Percentiles rank a stretch among this genome's conserved stretches.
phyloP scores from a whole-genome alignment of 2,329 filamentous ascomycete genomes.

The Exophiala aquamarina region DNA sequence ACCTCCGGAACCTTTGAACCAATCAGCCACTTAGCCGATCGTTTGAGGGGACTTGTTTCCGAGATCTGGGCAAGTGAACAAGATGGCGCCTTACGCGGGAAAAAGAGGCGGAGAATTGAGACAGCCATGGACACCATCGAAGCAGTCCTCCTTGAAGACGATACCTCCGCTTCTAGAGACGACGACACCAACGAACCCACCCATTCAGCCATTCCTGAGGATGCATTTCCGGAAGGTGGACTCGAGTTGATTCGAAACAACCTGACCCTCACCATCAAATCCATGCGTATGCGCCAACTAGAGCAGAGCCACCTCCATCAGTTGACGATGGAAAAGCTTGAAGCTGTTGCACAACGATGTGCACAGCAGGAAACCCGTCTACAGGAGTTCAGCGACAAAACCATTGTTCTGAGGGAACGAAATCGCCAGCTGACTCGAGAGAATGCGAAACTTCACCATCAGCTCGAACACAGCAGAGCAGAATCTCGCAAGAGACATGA shows the following conservation, averaged over 20 bases:
- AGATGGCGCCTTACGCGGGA: constrained; percentile 16
- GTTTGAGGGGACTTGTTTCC: constrained; percentile 21
- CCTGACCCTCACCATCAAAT: constrained; percentile 22
- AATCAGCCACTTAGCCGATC: constrained; percentile 12
- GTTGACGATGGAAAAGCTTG: constrained; percentile 25
- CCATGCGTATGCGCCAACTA: constrained; percentile 28
- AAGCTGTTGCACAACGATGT: constrained; percentile 26
- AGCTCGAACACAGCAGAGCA: constrained; percentile 10
- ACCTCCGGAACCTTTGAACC: constrained; percentile 6
- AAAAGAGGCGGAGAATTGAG: constrained; percentile 14
- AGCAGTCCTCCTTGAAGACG: constrained; percentile 16
- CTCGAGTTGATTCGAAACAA: constrained; percentile 15
- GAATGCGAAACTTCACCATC: constrained; percentile 17
- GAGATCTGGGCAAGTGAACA: constrained; percentile 24
- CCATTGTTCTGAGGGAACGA: constrained; percentile 15
- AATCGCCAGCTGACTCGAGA: constrained; percentile 20
- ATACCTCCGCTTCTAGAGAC: neutral
- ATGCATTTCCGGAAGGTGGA: constrained; percentile 4
- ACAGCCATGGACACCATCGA: constrained; percentile 17
- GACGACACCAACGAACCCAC: constrained; percentile 4
- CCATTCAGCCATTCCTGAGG: constrained; percentile 5
- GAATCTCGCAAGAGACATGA: constrained; percentile 24
- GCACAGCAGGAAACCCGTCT: constrained; percentile 22
- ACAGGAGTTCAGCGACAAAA: constrained; percentile 20
- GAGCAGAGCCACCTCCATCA: constrained; percentile 28